Evolutionary conservation across 1,284 basidiomycete species (phyloP).

Genomic region (Puccinia polysora): DNA sequence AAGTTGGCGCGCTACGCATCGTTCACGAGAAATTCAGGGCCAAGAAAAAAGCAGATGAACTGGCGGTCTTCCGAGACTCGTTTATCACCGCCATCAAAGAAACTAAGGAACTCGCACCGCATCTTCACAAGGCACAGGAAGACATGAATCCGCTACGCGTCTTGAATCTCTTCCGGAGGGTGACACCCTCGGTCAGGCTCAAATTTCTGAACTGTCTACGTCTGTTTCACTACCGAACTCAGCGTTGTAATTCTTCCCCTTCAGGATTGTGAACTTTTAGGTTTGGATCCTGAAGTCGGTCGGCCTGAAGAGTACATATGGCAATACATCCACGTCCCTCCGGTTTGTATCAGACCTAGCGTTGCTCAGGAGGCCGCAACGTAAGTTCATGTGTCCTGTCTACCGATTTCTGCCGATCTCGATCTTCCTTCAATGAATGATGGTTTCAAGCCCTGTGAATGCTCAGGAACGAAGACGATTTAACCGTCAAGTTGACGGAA

Average conservation of each 20-base stretch:
- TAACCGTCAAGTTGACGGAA: constrained; percentile 95
- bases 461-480: constrained; percentile 82
- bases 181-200: constrained; percentile 65
- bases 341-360: constrained; percentile 93
- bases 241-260: not conserved
- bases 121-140: constrained; percentile 85
- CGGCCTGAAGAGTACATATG: constrained; percentile 97
- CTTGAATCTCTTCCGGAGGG: constrained; percentile 83
- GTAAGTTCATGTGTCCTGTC: constrained; percentile 27
- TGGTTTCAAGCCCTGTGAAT: not conserved
- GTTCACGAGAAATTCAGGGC: constrained; percentile 96
- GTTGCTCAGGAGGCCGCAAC: constrained; percentile 90
- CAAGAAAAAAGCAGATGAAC: constrained; percentile 82
- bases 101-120: constrained; percentile 77
- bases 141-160: constrained; percentile 94
- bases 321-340: constrained; percentile 98
- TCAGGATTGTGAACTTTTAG: constrained; percentile 89
- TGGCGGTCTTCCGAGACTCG: constrained; percentile 74
- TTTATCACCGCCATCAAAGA: constrained; percentile 78
- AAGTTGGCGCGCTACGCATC: constrained; percentile 88
- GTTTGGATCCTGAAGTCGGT: constrained; percentile 80
- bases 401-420: constrained; percentile 44
- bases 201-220: too few relatives aligned
- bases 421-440: not conserved
- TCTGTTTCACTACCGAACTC: not conserved